These are phyloP conservation scores for Euphorbia tirucalli DNA, from an alignment of 345 rosid species.

Conservation along the genomic window DNA sequence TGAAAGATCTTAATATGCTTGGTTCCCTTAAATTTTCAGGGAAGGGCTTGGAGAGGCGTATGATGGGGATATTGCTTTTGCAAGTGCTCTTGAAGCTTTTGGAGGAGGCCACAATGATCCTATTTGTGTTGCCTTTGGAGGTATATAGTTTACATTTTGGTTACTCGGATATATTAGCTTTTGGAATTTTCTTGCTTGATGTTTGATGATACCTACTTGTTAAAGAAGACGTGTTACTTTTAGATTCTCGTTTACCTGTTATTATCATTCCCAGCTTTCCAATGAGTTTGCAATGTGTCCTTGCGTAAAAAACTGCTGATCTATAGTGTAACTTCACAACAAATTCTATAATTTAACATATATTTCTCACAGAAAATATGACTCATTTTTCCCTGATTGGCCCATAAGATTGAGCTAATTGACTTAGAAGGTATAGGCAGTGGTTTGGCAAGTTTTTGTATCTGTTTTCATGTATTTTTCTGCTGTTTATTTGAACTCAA, in stretches of 20 bases:
- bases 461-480: too few species aligned
- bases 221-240: not conserved
- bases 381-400: not conserved
- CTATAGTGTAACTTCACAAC: not conserved
- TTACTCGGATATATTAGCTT: too few species aligned
- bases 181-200: not conserved
- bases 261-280: not conserved
- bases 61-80: conserved; percentile 54
- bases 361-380: not conserved
- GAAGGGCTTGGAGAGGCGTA: conserved; percentile 72
- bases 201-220: not conserved
- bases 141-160: conserved; percentile 25
- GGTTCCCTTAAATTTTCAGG: conserved; percentile 28
- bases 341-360: not conserved
- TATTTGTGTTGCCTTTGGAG: conserved; percentile 70
- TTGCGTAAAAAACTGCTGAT: not conserved
- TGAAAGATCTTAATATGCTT: conserved; percentile 10
- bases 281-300: too few species aligned
- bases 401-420: too few species aligned
- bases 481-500: too few species aligned
- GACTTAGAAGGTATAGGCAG: too few species aligned
- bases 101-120: conserved; percentile 77
- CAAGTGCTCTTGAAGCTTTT: conserved; percentile 66
- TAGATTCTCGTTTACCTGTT: not conserved
- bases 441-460: too few species aligned